These are phyloP conservation scores for Isoetes taiwanensis DNA, from an alignment of 75 land plant species.

Conservation along the genomic window DNA sequence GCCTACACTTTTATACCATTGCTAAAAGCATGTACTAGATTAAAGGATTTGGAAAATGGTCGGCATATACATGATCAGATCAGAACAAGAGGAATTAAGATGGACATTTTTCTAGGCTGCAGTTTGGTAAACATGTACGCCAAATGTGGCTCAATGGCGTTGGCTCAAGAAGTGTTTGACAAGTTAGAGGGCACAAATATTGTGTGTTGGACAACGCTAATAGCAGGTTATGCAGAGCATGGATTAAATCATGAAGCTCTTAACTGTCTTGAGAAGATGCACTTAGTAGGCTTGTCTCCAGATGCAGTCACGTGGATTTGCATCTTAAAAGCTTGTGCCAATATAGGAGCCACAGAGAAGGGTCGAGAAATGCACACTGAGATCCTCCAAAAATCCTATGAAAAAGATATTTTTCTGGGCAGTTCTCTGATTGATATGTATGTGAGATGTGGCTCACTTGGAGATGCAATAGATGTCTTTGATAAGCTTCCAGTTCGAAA, in stretches of 20 bases:
- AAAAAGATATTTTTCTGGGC: constrained; percentile 7
- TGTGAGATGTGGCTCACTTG: constrained; percentile 10
- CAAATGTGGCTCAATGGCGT: constrained; percentile 32
- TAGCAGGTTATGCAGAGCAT: constrained; percentile 3
- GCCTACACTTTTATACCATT: not conserved
- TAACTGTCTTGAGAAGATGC: not conserved
- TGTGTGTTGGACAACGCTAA: constrained; percentile 13
- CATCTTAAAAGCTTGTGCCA: not conserved
- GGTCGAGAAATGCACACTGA: constrained; percentile 11
- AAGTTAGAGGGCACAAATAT: constrained; percentile 3
- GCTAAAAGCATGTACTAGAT: too few species aligned
- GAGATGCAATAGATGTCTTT: too few species aligned
- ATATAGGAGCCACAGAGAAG: not conserved
- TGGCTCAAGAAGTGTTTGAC: constrained; percentile 37
- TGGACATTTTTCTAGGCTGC: constrained; percentile 12
- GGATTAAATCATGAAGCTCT: not conserved
- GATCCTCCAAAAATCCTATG: not conserved
- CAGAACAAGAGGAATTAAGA: not conserved
- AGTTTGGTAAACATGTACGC: constrained; percentile 43
- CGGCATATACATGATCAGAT: not conserved
- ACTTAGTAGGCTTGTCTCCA: not conserved
- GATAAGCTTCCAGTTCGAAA: constrained; percentile 11
- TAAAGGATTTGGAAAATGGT: not conserved
- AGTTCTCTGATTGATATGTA: constrained; percentile 9
- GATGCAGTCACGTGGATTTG: not conserved